Evolutionary conservation across 2,329 filamentous ascomycete species (phyloP).

Genomic region (Fragosphaeria purpurea): DNA sequence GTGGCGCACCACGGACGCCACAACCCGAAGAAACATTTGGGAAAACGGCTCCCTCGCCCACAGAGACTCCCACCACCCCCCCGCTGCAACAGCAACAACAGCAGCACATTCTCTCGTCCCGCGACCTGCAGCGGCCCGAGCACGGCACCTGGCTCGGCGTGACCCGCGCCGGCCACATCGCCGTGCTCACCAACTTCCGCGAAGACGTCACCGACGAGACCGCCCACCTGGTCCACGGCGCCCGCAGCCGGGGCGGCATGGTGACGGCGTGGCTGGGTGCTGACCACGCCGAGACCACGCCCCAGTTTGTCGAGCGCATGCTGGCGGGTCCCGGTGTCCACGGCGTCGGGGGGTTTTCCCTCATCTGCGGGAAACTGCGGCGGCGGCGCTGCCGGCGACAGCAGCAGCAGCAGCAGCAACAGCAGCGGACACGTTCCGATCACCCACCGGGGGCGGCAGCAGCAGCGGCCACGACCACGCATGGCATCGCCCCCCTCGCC

Average conservation of each 20-base stretch:
- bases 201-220: constrained; percentile 41
- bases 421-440: not conserved
- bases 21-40: too few relatives aligned
- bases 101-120: constrained; percentile 42
- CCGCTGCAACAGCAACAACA: not conserved
- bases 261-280: constrained; percentile 52
- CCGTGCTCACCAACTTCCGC: constrained; percentile 57
- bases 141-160: constrained; percentile 59
- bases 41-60: not conserved
- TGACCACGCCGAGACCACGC: constrained; percentile 34
- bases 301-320: constrained; percentile 41
- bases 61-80: not conserved
- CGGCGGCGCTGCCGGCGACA: constrained; percentile 16
- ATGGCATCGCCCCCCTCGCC: constrained; percentile 38
- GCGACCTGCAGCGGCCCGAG: constrained; percentile 51
- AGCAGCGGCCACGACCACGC: constrained; percentile 1
- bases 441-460: not conserved
- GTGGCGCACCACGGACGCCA: not conserved
- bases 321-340: constrained; percentile 43
- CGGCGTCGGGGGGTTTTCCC: constrained; percentile 56
- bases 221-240: constrained; percentile 41
- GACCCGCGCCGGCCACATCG: constrained; percentile 48
- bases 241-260: constrained; percentile 52
- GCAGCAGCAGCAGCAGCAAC: constrained; percentile 4
- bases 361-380: constrained; percentile 53